Evolutionary conservation across 495 filamentous ascomycete species (phyloP).

Genomic region (Lichenothelia convexa): DNA sequence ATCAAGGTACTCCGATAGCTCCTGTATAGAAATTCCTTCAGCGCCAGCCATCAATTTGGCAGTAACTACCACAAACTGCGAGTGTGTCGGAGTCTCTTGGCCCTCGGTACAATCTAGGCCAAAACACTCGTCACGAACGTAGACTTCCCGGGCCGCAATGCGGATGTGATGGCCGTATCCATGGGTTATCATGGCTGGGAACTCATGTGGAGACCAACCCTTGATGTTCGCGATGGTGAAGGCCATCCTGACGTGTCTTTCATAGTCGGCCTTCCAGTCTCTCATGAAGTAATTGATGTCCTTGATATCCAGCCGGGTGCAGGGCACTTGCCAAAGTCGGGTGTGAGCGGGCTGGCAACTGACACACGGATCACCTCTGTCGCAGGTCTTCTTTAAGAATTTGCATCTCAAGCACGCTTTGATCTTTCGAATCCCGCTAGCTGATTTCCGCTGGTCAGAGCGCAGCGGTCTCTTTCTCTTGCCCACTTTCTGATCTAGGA

Average conservation of each 20-base stretch:
- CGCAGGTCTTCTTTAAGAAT: slow-evolving; percentile 94
- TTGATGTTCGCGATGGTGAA: slow-evolving; percentile 89
- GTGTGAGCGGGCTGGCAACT: slow-evolving; percentile 88
- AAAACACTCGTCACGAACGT: slow-evolving; percentile 80
- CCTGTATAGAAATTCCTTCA: slow-evolving; percentile 57
- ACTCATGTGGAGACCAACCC: slow-evolving; percentile 67
- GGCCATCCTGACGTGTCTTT: slow-evolving; percentile 67
- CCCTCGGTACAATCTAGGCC: slow-evolving; percentile 78
- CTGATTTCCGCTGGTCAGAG: slow-evolving; percentile 83
- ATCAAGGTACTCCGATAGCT: slow-evolving; percentile 76
- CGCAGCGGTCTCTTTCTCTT: slow-evolving; percentile 69
- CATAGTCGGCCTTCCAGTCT: slow-evolving; percentile 90
- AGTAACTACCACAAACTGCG: slow-evolving; percentile 68
- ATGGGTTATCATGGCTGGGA: slow-evolving; percentile 35
- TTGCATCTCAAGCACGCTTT: slow-evolving; percentile 89
- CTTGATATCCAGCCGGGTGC: slow-evolving; percentile 91
- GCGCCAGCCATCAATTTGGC: slow-evolving; percentile 69
- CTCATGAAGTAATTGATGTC: slow-evolving; percentile 96
- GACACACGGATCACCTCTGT: slow-evolving; percentile 83
- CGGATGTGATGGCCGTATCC: slow-evolving; percentile 79
- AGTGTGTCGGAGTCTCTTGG: slow-evolving; percentile 48
- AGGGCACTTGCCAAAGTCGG: slow-evolving; percentile 85
- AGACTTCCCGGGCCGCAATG: slow-evolving; percentile 78
- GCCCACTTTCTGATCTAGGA: slow-evolving; percentile 74
- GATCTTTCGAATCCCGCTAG: slow-evolving; percentile 81